Conservation (phyloP, 352 stramenopile genomes). For the Bremia lactucae region DNA sequence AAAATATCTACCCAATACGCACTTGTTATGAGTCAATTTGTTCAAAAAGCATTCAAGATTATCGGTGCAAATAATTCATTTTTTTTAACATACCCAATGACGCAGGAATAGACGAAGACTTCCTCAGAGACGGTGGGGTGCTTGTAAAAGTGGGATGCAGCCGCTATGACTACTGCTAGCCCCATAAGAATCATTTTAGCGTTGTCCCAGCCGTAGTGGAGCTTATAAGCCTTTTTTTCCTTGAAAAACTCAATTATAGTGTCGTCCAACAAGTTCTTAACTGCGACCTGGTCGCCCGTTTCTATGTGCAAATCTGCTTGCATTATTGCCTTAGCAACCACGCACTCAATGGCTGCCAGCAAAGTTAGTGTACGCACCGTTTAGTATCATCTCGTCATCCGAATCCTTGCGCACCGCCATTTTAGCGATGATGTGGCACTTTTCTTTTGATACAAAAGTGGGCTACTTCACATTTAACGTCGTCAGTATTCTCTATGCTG, state of each 20-base stretch:
- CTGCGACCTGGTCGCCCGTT: constrained; percentile 74
- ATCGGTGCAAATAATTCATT: too few species aligned
- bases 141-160: constrained; percentile 63
- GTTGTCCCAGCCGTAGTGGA: constrained; percentile 79
- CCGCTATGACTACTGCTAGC: constrained; percentile 44
- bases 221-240: constrained; percentile 35
- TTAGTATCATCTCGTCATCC: constrained; percentile 52
- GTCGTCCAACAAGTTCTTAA: constrained; percentile 83
- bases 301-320: constrained; percentile 48
- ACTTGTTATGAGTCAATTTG: neutral
- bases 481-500: constrained; percentile 6
- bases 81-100: constrained; percentile 36
- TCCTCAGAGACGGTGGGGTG: constrained; percentile 45
- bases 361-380: constrained; percentile 47
- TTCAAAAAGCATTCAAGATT: too few species aligned
- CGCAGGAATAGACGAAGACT: constrained; percentile 58
- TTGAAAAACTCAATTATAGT: constrained; percentile 67
- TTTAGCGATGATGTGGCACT: constrained; percentile 22
- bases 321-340: constrained; percentile 2
- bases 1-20: constrained; percentile 50
- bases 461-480: too few species aligned
- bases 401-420: constrained; percentile 50
- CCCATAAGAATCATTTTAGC: constrained; percentile 75
- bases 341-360: too few species aligned
- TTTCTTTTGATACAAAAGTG: constrained; percentile 1